phyloP scores from a whole-genome alignment of 2,329 filamentous ascomycete species.

The Penicillium brasilianum region DNA sequence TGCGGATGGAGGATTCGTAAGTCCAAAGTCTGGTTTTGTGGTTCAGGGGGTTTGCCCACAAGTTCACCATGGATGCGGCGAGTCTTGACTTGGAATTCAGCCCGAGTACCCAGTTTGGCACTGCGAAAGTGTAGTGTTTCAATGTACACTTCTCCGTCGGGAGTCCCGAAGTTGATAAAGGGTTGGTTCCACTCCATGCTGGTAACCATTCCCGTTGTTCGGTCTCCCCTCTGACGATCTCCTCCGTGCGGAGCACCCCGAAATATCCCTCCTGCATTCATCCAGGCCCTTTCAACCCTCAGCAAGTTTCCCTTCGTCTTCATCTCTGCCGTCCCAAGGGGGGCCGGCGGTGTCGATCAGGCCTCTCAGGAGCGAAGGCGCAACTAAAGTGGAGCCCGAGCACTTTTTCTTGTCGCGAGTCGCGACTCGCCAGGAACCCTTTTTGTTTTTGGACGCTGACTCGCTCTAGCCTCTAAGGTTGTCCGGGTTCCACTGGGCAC shows the following conservation, averaged over 20 bases:
- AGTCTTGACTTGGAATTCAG: no score
- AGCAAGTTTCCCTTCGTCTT: neutral
- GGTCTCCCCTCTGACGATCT: neutral
- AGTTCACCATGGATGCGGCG: neutral
- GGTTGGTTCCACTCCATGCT: neutral
- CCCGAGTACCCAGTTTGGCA: neutral
- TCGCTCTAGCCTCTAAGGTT: neutral
- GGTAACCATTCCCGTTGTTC: neutral
- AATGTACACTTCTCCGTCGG: neutral
- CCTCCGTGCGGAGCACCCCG: neutral
- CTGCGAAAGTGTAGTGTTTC: no score
- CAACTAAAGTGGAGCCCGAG: slow-evolving; percentile 5
- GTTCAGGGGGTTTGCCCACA: slow-evolving; percentile 18
- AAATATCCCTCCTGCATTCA: neutral
- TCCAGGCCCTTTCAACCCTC: neutral
- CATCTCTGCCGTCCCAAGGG: slow-evolving; percentile 4
- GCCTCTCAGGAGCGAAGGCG: slow-evolving; percentile 5
- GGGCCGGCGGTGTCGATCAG: neutral
- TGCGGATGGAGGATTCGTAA: slow-evolving; percentile 29
- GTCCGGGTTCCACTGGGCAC: neutral
- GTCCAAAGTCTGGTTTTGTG: slow-evolving; percentile 1
- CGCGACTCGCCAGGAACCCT: neutral
- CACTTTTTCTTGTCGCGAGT: neutral
- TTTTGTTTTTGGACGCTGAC: neutral
- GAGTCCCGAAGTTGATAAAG: neutral